phyloP scores from a whole-genome alignment of 495 filamentous ascomycete genomes.

The Lichenothelia convexa region DNA sequence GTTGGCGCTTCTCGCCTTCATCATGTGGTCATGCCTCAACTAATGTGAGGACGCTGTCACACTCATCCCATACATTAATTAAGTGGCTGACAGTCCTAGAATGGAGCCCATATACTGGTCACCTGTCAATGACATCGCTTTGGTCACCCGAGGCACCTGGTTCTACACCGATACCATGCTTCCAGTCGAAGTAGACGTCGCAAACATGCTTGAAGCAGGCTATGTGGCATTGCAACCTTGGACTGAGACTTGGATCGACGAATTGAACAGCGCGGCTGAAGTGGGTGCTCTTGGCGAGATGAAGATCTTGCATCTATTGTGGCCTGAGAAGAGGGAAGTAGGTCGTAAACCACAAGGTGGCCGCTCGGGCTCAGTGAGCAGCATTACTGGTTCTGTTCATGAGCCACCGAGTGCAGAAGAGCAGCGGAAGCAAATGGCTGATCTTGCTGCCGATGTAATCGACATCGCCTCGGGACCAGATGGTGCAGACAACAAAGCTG shows the following conservation, averaged over 20 bases:
- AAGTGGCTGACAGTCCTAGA: constrained; percentile 5
- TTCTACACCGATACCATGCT: constrained; percentile 91
- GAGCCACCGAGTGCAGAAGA: constrained; percentile 16
- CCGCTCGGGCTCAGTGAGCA: constrained; percentile 9
- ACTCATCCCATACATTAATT: neutral
- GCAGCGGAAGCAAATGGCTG: constrained; percentile 14
- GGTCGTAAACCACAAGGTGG: constrained; percentile 12
- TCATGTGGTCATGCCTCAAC: constrained; percentile 21
- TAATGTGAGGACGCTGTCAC: constrained; percentile 3
- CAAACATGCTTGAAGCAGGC: constrained; percentile 79
- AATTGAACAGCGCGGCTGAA: constrained; percentile 76
- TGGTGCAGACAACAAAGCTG: constrained; percentile 23
- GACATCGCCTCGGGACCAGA: constrained; percentile 21
- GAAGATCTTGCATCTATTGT: constrained; percentile 68
- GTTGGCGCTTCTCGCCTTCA: constrained; percentile 25
- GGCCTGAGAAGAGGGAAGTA: constrained; percentile 41
- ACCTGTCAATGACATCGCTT: constrained; percentile 76
- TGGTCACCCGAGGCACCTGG: constrained; percentile 79
- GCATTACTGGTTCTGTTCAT: constrained; percentile 5
- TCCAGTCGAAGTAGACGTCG: constrained; percentile 71
- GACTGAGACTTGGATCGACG: constrained; percentile 85
- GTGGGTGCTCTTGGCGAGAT: constrained; percentile 80
- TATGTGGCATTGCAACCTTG: constrained; percentile 75
- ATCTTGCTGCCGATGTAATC: constrained; percentile 20
- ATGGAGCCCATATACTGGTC: constrained; percentile 99